These are phyloP conservation scores for Ceratopteris richardii DNA, from an alignment of 75 land plant species.

Conservation along the genomic window DNA sequence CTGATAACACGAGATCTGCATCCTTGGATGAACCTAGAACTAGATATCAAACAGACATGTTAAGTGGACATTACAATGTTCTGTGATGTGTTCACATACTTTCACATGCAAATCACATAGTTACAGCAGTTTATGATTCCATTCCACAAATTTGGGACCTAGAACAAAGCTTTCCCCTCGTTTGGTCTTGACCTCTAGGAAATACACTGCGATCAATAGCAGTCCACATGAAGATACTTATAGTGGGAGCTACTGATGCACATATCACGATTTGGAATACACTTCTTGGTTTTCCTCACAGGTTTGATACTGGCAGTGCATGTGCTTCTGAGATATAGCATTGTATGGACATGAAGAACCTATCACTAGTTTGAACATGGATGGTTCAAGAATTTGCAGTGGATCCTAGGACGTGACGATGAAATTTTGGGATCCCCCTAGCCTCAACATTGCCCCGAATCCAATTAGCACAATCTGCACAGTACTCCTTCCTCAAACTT, in stretches of 20 bases:
- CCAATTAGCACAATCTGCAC: constrained; percentile 77
- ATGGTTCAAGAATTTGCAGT: constrained; percentile 60
- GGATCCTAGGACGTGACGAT: constrained; percentile 96
- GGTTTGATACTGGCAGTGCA: constrained; percentile 79
- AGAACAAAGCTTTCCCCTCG: constrained; percentile 62
- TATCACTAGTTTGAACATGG: too few relatives aligned
- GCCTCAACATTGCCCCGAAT: constrained; percentile 31
- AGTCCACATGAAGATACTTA: constrained; percentile 67
- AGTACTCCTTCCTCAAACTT: too few relatives aligned
- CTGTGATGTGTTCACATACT: constrained; percentile 70
- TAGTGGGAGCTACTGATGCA: too few relatives aligned
- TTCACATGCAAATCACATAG: constrained; percentile 57
- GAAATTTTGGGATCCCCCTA: constrained; percentile 65
- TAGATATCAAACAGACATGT: constrained; percentile 44
- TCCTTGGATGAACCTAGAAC: too few relatives aligned
- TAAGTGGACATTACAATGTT: constrained; percentile 75
- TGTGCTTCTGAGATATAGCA: constrained; percentile 48
- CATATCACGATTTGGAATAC: too few relatives aligned
- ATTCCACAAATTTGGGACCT: constrained; percentile 77
- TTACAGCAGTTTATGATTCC: constrained; percentile 78
- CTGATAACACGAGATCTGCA: constrained; percentile 13
- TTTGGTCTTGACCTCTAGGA: constrained; percentile 55
- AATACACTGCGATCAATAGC: constrained; percentile 78
- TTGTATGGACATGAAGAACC: constrained; percentile 85
- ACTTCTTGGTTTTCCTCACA: too few relatives aligned